Evolutionary conservation across 2,329 filamentous ascomycete genomes (phyloP).

Genomic region (Aspergillus vadensis): DNA sequence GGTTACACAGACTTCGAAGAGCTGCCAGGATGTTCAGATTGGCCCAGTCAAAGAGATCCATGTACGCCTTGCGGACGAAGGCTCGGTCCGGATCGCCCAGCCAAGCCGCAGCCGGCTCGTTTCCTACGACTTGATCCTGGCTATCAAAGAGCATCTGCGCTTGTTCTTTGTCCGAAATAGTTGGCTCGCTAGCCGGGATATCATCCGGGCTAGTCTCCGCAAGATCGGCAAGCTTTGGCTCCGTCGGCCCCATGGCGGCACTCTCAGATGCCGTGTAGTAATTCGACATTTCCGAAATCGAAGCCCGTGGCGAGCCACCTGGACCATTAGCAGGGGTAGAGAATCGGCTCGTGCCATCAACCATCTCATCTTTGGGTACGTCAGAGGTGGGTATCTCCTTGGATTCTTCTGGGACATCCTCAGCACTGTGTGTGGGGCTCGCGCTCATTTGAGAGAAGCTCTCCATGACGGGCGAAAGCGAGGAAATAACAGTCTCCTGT

Average conservation of each 20-base stretch:
- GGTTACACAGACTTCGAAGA: constrained; percentile 77
- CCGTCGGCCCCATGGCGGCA: constrained; percentile 38
- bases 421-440: constrained; percentile 12
- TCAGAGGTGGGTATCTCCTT: constrained; percentile 16
- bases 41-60: constrained; percentile 86
- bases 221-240: constrained; percentile 23
- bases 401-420: constrained; percentile 13
- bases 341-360: constrained; percentile 27
- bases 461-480: constrained; percentile 33
- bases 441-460: constrained; percentile 26
- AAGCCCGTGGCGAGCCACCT: constrained; percentile 35
- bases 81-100: constrained; percentile 67
- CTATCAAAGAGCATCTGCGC: constrained; percentile 84
- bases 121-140: constrained; percentile 73
- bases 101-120: constrained; percentile 81
- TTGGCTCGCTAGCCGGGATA: constrained; percentile 33
- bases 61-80: constrained; percentile 72
- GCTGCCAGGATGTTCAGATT: constrained; percentile 77
- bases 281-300: constrained; percentile 44
- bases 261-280: constrained; percentile 50
- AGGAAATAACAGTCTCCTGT: constrained; percentile 17
- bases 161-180: constrained; percentile 71
- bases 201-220: constrained; percentile 24
- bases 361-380: constrained; percentile 26
- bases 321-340: constrained; percentile 27